phyloP scores from a whole-genome alignment of 768 basidiomycete species.

The button mushroom (Agaricus bisporus) region DNA sequence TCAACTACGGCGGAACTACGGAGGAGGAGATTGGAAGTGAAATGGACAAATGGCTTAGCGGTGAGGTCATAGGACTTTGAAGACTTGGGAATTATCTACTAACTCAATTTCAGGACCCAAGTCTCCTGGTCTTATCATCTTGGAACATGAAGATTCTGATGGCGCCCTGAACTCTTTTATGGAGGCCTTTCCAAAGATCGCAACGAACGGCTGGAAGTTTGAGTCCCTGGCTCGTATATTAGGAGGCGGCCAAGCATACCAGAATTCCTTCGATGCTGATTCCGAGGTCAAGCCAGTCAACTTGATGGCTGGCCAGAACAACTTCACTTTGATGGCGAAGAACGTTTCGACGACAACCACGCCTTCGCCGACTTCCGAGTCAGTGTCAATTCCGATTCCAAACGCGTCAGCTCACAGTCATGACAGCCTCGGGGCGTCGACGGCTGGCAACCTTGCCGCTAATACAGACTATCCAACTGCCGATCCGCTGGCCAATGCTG shows the following conservation, averaged over 20 bases:
- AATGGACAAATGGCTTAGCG: constrained; percentile 50
- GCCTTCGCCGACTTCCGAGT: constrained; percentile 1
- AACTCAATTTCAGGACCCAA: constrained; percentile 44
- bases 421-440: not conserved
- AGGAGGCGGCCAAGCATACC: constrained; percentile 34
- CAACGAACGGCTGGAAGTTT: constrained; percentile 65
- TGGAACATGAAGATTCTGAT: constrained; percentile 78
- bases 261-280: constrained; percentile 36
- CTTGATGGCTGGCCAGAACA: constrained; percentile 1
- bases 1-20: constrained; percentile 40
- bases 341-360: not conserved
- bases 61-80: not conserved
- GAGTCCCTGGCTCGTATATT: constrained; percentile 45
- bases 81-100: not conserved
- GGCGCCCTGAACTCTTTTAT: constrained; percentile 63
- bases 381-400: not conserved
- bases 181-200: constrained; percentile 54
- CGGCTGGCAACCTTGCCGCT: constrained; percentile 8
- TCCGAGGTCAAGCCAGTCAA: constrained; percentile 18
- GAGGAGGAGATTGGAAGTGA: constrained; percentile 35
- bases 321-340: constrained; percentile 1
- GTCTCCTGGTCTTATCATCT: constrained; percentile 69
- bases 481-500: not conserved
- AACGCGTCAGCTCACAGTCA: not conserved
- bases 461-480: not conserved